Conservation (phyloP, 805 yeast genomes). For the Wickerhamomyces strasburgensis region DNA sequence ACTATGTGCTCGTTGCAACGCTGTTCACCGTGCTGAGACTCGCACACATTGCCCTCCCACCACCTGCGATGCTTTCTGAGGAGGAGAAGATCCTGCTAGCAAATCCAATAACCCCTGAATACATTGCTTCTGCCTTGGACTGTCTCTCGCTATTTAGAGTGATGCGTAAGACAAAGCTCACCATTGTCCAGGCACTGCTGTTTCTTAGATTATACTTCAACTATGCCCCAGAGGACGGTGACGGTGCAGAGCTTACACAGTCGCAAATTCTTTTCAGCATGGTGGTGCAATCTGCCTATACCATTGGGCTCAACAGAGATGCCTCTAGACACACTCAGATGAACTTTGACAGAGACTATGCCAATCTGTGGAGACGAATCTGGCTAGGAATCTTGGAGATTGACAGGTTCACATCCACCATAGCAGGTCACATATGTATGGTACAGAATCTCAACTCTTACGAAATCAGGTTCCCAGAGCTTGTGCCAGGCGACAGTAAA, state of each 20-base stretch:
- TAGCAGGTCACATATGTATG: conserved; percentile 21
- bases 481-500: not conserved
- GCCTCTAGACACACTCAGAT: conserved; percentile 29
- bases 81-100: conserved; percentile 24
- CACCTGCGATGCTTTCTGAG: conserved; percentile 10
- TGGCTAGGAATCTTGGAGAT: conserved; percentile 24
- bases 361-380: conserved; percentile 21
- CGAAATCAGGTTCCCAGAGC: conserved; percentile 16
- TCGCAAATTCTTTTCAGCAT: conserved; percentile 34
- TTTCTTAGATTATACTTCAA: conserved; percentile 35
- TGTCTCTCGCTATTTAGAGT: conserved; percentile 39
- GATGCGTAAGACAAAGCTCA: conserved; percentile 33
- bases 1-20: conserved; percentile 36
- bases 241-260: conserved; percentile 40
- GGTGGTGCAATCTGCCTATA: conserved; percentile 38
- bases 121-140: conserved; percentile 33
- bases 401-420: conserved; percentile 17
- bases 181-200: conserved; percentile 40
- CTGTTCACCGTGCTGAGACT: conserved; percentile 38
- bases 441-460: conserved; percentile 16
- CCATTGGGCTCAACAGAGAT: conserved; percentile 45
- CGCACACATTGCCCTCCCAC: conserved; percentile 36
- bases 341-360: conserved; percentile 10
- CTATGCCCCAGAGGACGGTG: conserved; percentile 45
- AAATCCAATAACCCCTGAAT: conserved; percentile 36